Evolutionary conservation across 1,284 basidiomycete genomes (phyloP).

Genomic region (Athelia psychrophila): DNA sequence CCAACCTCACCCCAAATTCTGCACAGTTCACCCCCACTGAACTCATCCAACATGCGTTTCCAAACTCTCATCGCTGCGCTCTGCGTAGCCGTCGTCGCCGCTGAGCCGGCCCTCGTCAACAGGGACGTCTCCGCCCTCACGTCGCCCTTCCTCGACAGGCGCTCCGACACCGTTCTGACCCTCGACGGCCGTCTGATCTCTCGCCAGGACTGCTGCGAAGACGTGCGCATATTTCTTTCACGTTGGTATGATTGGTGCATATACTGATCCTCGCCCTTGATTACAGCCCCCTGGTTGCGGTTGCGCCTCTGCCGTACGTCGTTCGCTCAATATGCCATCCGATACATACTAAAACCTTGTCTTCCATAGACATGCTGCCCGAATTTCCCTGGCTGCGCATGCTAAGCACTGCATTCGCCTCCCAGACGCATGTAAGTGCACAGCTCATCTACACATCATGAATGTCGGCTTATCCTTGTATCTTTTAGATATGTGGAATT

Average conservation of each 20-base stretch:
- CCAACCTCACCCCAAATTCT: too few relatives aligned
- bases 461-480: too few relatives aligned
- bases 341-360: not conserved
- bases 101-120: not conserved
- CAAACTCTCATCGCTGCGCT: not conserved
- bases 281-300: not conserved
- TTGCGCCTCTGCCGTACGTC: not conserved
- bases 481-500: too few relatives aligned
- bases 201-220: not conserved
- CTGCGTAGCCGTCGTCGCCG: not conserved
- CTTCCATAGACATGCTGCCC: not conserved
- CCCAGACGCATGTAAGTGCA: too few relatives aligned
- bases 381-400: not conserved
- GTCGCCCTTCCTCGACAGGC: not conserved
- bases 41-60: constrained; percentile 3
- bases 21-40: not conserved
- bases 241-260: too few relatives aligned
- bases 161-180: not conserved
- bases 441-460: too few relatives aligned
- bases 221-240: not conserved
- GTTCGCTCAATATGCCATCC: not conserved
- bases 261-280: not conserved
- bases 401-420: not conserved
- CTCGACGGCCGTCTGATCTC: constrained; percentile 1
- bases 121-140: not conserved